Percentiles rank a stretch among this genome's conserved stretches.
Conservation (phyloP, 2,329 filamentous ascomycete species). For the Cercospora canescens region DNA sequence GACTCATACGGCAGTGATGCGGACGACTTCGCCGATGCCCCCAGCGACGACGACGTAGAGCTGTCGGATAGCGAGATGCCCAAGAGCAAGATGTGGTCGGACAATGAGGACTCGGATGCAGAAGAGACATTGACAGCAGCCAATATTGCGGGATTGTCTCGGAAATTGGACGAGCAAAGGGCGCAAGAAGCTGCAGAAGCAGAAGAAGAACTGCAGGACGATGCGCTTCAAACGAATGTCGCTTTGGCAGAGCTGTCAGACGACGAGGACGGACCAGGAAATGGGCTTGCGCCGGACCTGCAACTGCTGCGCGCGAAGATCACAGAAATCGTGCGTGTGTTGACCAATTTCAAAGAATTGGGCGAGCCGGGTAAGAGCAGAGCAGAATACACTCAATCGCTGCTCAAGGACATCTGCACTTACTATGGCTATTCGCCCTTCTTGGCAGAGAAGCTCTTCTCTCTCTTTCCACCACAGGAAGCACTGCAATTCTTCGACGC, state of each 20-base stretch:
- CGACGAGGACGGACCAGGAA: conserved; percentile 60
- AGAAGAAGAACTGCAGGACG: conserved; percentile 81
- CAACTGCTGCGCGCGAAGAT: conserved; percentile 86
- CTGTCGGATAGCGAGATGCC: conserved; percentile 67
- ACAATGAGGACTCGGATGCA: conserved; percentile 84
- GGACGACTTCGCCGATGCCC: conserved; percentile 36
- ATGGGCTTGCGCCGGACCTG: conserved; percentile 79
- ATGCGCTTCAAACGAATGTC: conserved; percentile 91
- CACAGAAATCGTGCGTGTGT: conserved; percentile 86
- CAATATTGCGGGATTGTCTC: conserved; percentile 90
- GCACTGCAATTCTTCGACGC: conserved; percentile 98
- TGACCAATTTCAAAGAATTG: conserved; percentile 84
- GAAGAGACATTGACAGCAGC: conserved; percentile 92
- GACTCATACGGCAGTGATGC: conserved; percentile 35
- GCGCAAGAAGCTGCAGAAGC: conserved; percentile 80
- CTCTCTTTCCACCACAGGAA: conserved; percentile 87
- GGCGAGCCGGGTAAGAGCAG: conserved; percentile 78
- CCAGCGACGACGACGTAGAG: conserved; percentile 42
- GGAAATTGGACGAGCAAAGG: conserved; percentile 75
- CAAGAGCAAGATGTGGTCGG: conserved; percentile 77
- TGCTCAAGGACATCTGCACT: conserved; percentile 87
- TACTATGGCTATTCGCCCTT: conserved; percentile 97
- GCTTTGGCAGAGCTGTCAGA: conserved; percentile 65
- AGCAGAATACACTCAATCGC: conserved; percentile 81
- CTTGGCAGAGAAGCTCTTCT: conserved; percentile 93